Conservation (phyloP, 331 rosid genomes). For the Pyracantha coccinea region DNA sequence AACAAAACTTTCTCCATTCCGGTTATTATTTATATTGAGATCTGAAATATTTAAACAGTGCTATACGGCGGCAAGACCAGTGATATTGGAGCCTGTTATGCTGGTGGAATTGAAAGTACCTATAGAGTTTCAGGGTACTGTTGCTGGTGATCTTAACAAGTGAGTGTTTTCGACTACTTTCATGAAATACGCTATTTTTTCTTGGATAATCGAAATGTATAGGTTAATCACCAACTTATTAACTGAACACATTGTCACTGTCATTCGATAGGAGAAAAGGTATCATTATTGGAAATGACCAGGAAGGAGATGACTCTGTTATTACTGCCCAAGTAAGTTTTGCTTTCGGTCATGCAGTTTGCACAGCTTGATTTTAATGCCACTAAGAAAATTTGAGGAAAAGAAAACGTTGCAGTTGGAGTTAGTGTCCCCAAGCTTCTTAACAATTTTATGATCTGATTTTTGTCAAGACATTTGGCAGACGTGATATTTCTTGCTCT, state of each 20-base stretch:
- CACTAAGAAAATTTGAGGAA: background rate
- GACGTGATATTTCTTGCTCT: background rate
- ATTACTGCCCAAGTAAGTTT: constrained; percentile 77
- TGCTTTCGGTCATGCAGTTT: background rate
- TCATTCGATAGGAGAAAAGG: constrained; percentile 76
- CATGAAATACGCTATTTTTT: background rate
- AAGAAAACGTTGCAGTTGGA: background rate
- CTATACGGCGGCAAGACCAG: constrained; percentile 75
- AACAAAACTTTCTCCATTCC: constrained; percentile 1
- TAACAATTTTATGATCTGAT: background rate
- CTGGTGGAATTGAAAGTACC: constrained; percentile 95
- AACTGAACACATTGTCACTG: constrained; percentile 5
- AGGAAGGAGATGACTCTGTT: constrained; percentile 95
- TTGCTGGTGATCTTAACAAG: constrained; percentile 95
- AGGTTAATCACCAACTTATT: constrained; percentile 9
- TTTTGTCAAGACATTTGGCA: background rate
- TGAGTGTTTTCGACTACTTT: constrained; percentile 27
- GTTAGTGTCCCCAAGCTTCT: background rate
- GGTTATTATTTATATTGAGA: constrained; percentile 3
- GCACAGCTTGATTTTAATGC: no score
- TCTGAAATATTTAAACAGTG: constrained; percentile 44
- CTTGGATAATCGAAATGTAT: background rate
- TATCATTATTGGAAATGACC: constrained; percentile 92
- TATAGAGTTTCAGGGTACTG: constrained; percentile 94
- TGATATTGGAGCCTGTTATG: constrained; percentile 95